These are phyloP conservation scores for Citrus reticulata DNA, from an alignment of 345 rosid genomes.

Conservation along the genomic window DNA sequence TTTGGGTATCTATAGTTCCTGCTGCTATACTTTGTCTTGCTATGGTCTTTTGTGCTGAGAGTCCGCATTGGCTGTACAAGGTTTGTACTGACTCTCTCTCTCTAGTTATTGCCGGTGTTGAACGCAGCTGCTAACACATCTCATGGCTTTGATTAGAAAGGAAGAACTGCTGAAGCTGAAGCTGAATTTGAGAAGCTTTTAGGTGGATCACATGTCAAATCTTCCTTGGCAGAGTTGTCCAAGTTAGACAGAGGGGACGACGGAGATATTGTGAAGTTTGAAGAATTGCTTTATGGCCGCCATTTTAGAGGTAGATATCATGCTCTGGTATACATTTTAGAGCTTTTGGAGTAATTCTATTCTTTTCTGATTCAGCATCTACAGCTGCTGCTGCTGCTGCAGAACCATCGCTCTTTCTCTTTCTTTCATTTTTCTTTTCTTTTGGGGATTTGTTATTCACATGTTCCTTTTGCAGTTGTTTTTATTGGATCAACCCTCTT, in stretches of 20 bases:
- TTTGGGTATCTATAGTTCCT: slow-evolving; percentile 81
- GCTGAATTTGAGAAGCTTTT: slow-evolving; percentile 79
- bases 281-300: slow-evolving; percentile 75
- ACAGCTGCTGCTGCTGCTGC: slow-evolving; percentile 8
- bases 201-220: slow-evolving; percentile 74
- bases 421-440: slow-evolving; percentile 21
- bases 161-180: slow-evolving; percentile 82
- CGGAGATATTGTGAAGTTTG: slow-evolving; percentile 51
- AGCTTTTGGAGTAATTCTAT: slow-evolving; percentile 10
- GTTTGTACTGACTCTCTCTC: slow-evolving; percentile 31
- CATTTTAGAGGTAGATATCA: slow-evolving; percentile 73
- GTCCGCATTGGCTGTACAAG: slow-evolving; percentile 94
- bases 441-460: slow-evolving; percentile 61
- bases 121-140: slow-evolving; percentile 1
- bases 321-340: neutral
- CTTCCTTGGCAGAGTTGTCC: slow-evolving; percentile 76
- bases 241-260: slow-evolving; percentile 73
- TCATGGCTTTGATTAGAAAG: slow-evolving; percentile 54
- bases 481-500: slow-evolving; percentile 99
- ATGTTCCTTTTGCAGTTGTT: slow-evolving; percentile 96
- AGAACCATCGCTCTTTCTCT: neutral
- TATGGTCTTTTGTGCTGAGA: slow-evolving; percentile 81
- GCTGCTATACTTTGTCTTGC: slow-evolving; percentile 74
- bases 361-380: slow-evolving; percentile 6
- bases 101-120: neutral